A percentile compares a stretch with the other conserved stretches of the same genome.
Conservation (phyloP, 805 yeast species). For the Babjeviella inositovora region DNA sequence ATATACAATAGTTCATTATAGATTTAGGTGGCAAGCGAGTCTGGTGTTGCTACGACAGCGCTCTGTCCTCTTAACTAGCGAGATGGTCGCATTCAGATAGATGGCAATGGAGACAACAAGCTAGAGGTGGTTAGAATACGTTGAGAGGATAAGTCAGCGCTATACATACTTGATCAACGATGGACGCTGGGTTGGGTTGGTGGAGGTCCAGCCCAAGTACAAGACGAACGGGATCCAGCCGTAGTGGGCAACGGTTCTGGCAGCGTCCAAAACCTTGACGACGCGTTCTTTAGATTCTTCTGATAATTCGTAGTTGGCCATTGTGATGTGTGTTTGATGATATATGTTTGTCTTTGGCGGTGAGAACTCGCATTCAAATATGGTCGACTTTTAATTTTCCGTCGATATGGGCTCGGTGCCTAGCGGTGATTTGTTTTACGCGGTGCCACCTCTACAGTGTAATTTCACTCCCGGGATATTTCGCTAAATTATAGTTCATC, state of each 20-base stretch:
- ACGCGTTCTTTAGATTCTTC: constrained; percentile 67
- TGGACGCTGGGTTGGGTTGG: constrained; percentile 83
- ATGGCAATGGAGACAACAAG: constrained; percentile 68
- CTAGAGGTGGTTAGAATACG: constrained; percentile 7
- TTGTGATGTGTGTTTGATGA: constrained; percentile 1
- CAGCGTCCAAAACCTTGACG: constrained; percentile 62
- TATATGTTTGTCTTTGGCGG: background rate
- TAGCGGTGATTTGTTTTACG: too few species aligned
- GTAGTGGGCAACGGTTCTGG: constrained; percentile 82
- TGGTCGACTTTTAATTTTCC: too few species aligned
- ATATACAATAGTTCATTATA: too few species aligned
- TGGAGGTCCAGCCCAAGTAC: constrained; percentile 77
- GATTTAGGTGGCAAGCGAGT: background rate
- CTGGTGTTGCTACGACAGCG: constrained; percentile 1
- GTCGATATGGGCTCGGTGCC: too few species aligned
- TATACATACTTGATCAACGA: constrained; percentile 39
- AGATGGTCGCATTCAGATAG: constrained; percentile 28
- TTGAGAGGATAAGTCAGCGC: too few species aligned
- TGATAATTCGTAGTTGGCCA: constrained; percentile 14
- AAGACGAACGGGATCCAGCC: constrained; percentile 95
- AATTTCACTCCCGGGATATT: too few species aligned
- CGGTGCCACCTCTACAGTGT: too few species aligned
- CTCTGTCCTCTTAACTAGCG: constrained; percentile 1
- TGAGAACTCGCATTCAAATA: too few species aligned
- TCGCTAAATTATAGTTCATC: too few species aligned